Conservation (phyloP, 2,329 filamentous ascomycete genomes). For the Arthrobotrys iridis region DNA sequence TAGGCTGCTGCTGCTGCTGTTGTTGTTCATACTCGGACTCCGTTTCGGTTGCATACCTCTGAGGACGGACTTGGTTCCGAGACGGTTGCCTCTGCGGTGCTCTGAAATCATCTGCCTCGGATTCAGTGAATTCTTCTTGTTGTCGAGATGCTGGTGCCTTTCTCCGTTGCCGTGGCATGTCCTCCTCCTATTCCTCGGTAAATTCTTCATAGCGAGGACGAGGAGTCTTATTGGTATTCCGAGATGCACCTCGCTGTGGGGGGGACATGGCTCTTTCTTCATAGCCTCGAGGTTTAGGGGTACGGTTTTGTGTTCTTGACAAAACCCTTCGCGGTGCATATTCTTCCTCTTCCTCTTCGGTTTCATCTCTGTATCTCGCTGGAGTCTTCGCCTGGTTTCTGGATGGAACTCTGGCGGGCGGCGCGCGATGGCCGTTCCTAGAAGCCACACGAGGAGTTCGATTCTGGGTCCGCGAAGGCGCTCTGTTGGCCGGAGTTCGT, state of each 20-base stretch:
- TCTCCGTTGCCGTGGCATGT: slow-evolving; percentile 25
- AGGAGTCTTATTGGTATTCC: slow-evolving; percentile 48
- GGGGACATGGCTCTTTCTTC: slow-evolving; percentile 49
- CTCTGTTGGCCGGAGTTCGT: slow-evolving; percentile 33
- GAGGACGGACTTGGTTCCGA: slow-evolving; percentile 33
- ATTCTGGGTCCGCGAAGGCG: slow-evolving; percentile 44
- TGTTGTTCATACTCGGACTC: slow-evolving; percentile 41
- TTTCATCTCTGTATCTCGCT: slow-evolving; percentile 30
- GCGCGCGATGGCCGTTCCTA: slow-evolving; percentile 38
- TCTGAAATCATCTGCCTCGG: slow-evolving; percentile 48
- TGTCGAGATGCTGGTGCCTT: slow-evolving; percentile 40
- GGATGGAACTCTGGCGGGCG: slow-evolving; percentile 43
- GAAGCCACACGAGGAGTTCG: slow-evolving; percentile 47
- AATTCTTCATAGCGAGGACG: slow-evolving; percentile 47
- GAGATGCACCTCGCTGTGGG: slow-evolving; percentile 39
- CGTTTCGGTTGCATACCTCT: slow-evolving; percentile 36
- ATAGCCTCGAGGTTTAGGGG: slow-evolving; percentile 44
- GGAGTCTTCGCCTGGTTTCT: slow-evolving; percentile 42
- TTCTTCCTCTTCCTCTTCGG: slow-evolving; percentile 38
- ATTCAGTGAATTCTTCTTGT: slow-evolving; percentile 47
- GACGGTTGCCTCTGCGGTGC: slow-evolving; percentile 41
- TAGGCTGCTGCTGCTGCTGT: neutral
- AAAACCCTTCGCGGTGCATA: slow-evolving; percentile 39
- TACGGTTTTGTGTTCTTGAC: slow-evolving; percentile 46
- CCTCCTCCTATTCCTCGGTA: slow-evolving; percentile 46